Percentiles rank a stretch among this genome's conserved stretches.
Conservation (phyloP, 2,329 filamentous ascomycete genomes). For the Xylariaceae sp. region DNA sequence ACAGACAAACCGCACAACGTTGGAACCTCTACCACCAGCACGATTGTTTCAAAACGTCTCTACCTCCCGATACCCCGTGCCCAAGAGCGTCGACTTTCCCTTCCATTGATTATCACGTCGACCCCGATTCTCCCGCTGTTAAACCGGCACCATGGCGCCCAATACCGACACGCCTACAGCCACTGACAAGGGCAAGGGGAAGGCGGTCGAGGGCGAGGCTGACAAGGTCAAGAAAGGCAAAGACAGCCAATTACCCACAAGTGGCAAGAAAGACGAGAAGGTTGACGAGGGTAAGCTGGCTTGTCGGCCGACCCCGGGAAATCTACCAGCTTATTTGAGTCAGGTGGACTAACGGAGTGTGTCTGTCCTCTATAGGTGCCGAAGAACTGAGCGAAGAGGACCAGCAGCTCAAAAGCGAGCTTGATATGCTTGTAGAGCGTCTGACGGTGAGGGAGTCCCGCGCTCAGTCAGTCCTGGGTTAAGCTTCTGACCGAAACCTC, state of each 20-base stretch:
- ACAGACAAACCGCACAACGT: too few relatives aligned
- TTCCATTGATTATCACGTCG: constrained; percentile 3
- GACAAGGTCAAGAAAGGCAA: constrained; percentile 57
- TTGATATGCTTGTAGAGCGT: constrained; percentile 96
- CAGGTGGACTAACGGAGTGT: not conserved
- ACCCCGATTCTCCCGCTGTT: constrained; percentile 17
- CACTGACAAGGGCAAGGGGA: constrained; percentile 94
- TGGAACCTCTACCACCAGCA: too few relatives aligned
- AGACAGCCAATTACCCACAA: constrained; percentile 63
- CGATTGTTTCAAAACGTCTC: too few relatives aligned
- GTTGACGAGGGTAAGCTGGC: constrained; percentile 36
- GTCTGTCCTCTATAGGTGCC: constrained; percentile 40
- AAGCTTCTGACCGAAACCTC: constrained; percentile 10
- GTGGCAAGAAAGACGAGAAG: constrained; percentile 72
- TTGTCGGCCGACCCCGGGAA: constrained; percentile 17
- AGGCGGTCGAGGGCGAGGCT: constrained; percentile 65
- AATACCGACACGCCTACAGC: constrained; percentile 81
- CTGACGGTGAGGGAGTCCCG: constrained; percentile 60
- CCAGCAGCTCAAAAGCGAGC: constrained; percentile 94
- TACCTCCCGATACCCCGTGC: too few relatives aligned
- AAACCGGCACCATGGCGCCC: constrained; percentile 70
- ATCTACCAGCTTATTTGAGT: constrained; percentile 29
- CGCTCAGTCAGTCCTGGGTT: not conserved
- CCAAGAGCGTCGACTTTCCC: too few relatives aligned
- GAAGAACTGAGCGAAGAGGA: constrained; percentile 98